A percentile compares a stretch with the other conserved stretches of the same genome.
Evolutionary conservation across 768 basidiomycete species (phyloP).

Genomic region (Pisolithus orientalis): DNA sequence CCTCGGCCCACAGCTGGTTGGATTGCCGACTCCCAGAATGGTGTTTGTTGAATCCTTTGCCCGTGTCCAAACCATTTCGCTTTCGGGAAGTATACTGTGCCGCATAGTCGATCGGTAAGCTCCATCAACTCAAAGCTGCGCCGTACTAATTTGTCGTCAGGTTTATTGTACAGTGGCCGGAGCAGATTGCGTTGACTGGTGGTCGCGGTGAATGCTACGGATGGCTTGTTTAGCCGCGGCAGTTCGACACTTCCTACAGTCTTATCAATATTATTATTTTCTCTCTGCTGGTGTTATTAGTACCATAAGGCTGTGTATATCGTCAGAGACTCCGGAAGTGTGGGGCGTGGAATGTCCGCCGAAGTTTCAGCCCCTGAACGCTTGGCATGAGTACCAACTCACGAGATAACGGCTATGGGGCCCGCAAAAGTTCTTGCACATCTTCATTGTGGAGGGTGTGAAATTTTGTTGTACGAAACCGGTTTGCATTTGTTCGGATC

Average conservation of each 20-base stretch:
- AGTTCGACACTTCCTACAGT: neutral
- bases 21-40: constrained; percentile 59
- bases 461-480: no score
- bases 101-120: constrained; percentile 76
- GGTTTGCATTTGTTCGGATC: no score
- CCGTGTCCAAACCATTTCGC: constrained; percentile 70
- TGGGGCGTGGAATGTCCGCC: no score
- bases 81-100: constrained; percentile 78
- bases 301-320: neutral
- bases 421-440: no score
- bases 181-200: constrained; percentile 34
- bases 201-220: constrained; percentile 48
- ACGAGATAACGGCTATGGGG: neutral
- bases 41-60: constrained; percentile 96
- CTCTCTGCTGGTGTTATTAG: neutral
- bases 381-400: neutral
- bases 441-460: no score
- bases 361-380: neutral
- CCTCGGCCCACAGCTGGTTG: constrained; percentile 53
- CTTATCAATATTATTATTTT: neutral
- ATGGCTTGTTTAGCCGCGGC: constrained; percentile 53
- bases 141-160: constrained; percentile 28
- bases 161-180: constrained; percentile 90
- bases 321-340: no score
- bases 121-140: constrained; percentile 44